Base-by-base conservation (phyloP, 2,329 filamentous ascomycete species). In the Fusarium compactum region DNA sequence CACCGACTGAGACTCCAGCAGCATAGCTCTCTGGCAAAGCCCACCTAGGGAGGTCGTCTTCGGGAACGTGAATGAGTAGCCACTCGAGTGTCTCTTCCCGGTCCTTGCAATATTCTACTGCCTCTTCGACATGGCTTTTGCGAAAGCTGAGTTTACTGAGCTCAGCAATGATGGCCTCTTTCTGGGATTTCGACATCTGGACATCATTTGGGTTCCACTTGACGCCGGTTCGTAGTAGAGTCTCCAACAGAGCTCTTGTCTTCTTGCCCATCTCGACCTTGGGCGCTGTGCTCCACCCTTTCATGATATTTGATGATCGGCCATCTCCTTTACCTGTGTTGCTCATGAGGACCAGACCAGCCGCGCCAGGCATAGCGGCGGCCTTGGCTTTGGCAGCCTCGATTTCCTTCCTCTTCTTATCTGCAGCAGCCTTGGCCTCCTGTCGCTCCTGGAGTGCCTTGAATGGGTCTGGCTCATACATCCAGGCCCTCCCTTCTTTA, bases 381-480 rank as follows among this genome's bases (percentile, higher is more conserved):
- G 90, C 90, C 80, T 92, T 92, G 67, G 91, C 89, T 82, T 88
- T 84, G 76, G 88, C 83, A 77, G 87, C 90, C 74, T 91, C 89
- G 30, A 87, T 85, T 74, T 96, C 92, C 68, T 88, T 89, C 61
- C 90, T 87, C 81, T 93, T 94, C 85, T 96, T 97, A 76, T 94
- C 92, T 47, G 91, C 88, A 5, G 89, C 85, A 3, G 87, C 89
- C 69, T 92, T 92, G 11, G 92, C 91, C 74, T 94, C 92, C 73
- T 97, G 92, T 55, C 92, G 86, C 79, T 97, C 93, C 71, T 91
- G 87, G 69, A 92, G 86, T 1, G 93, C 91, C 64, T 91, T 87
- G 82, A 99, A 99, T 1, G 96, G 96, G 76, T 99, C 96, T 14
- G 94, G 94, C 74, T 97, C 95, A 79, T 98, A 99, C 88, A 97